Percentiles rank a stretch among this genome's conserved stretches.
phyloP scores from a whole-genome alignment of 371 early-diverging fungal genomes.

The Zychaea mexicana region DNA sequence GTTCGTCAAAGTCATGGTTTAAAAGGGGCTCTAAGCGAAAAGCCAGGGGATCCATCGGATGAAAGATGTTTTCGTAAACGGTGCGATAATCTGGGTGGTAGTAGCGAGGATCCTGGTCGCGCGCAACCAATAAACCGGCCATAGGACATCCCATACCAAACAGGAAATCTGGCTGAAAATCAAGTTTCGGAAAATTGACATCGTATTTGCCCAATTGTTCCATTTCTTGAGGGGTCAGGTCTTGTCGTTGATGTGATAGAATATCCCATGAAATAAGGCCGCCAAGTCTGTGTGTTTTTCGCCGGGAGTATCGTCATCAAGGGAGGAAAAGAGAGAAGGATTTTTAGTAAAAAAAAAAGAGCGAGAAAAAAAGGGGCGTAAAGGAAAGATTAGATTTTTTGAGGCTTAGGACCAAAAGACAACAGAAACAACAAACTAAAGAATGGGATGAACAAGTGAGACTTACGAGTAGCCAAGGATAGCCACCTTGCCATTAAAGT shows the following conservation, averaged over 20 bases:
- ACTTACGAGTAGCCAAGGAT: constrained; percentile 62
- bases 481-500: constrained; percentile 59
- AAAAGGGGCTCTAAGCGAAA: constrained; percentile 52
- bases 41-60: constrained; percentile 66
- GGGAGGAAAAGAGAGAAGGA: neutral
- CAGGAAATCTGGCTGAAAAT: constrained; percentile 56
- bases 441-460: neutral
- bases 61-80: constrained; percentile 66
- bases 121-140: constrained; percentile 59
- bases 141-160: constrained; percentile 68
- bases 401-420: too few relatives aligned
- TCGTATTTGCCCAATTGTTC: constrained; percentile 35
- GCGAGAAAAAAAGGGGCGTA: neutral
- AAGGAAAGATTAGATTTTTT: too few relatives aligned
- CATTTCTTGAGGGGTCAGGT: constrained; percentile 15
- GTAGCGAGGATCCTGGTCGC: constrained; percentile 53
- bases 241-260: constrained; percentile 44
- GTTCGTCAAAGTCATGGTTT: constrained; percentile 37
- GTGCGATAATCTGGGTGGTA: constrained; percentile 55
- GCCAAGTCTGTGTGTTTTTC: constrained; percentile 44
- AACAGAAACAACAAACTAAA: neutral
- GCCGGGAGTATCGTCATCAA: too few relatives aligned
- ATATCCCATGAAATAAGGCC: constrained; percentile 71
- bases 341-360: neutral
- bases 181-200: constrained; percentile 49